A percentile compares a stretch with the other conserved stretches of the same genome.
Evolutionary conservation across 257 asterid genomes (phyloP).

Genomic region (Handroanthus guayacan): DNA sequence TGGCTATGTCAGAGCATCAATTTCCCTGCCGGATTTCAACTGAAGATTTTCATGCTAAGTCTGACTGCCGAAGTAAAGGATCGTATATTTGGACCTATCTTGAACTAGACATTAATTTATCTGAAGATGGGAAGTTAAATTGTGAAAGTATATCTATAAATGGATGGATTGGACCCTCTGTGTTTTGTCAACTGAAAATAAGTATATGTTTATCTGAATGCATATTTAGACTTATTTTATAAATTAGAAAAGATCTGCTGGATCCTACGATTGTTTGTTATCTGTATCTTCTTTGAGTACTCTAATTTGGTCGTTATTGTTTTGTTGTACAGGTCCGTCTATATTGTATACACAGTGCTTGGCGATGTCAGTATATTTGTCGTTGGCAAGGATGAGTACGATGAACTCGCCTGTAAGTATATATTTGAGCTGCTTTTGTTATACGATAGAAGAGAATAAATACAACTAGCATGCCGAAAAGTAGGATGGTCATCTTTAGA

Average conservation of each 20-base stretch:
- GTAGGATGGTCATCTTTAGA: constrained; percentile 1
- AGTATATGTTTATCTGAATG: neutral
- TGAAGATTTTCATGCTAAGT: neutral
- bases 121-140: constrained; percentile 15
- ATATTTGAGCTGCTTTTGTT: constrained; percentile 4
- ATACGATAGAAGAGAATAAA: neutral
- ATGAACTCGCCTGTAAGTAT: constrained; percentile 91
- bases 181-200: neutral
- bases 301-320: constrained; percentile 20
- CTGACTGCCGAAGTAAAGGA: too few relatives aligned
- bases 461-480: neutral
- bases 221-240: neutral
- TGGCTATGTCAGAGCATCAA: too few relatives aligned
- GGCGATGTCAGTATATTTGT: constrained; percentile 90
- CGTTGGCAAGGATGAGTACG: constrained; percentile 97
- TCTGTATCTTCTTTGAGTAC: constrained; percentile 14
- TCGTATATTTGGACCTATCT: neutral
- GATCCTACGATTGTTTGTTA: neutral
- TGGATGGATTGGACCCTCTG: neutral
- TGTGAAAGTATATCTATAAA: neutral
- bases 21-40: neutral
- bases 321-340: constrained; percentile 71
- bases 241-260: constrained; percentile 1
- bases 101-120: neutral
- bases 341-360: constrained; percentile 87